Evolutionary conservation across 495 filamentous ascomycete species (phyloP).

Genomic region (Penicillium chermesinum): DNA sequence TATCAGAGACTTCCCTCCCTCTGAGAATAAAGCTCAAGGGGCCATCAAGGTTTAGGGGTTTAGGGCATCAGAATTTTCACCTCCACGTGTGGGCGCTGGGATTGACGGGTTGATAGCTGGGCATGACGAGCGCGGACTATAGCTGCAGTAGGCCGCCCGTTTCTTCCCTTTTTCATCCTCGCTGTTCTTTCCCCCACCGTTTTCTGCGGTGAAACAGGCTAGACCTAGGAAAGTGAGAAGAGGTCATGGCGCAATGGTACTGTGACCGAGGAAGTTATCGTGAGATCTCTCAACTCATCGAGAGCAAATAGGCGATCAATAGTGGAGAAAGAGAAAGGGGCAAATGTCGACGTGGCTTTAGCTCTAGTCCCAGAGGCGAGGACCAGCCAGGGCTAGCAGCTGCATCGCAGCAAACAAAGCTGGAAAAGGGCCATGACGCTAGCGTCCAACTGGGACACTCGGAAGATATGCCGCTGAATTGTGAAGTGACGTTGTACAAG

Average conservation of each 20-base stretch:
- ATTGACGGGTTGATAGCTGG: conserved; percentile 3
- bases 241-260: neutral
- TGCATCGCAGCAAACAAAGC: conserved; percentile 5
- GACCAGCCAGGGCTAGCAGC: conserved; percentile 19
- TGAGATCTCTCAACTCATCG: neutral
- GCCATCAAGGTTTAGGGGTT: neutral
- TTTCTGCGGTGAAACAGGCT: conserved; percentile 36
- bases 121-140: conserved; percentile 13
- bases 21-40: neutral
- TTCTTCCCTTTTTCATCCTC: conserved; percentile 7
- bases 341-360: neutral
- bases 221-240: neutral
- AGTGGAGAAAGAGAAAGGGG: neutral
- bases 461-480: conserved; percentile 38
- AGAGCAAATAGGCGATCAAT: neutral
- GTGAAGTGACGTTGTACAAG: conserved; percentile 31
- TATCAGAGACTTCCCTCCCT: neutral
- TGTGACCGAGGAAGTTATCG: neutral
- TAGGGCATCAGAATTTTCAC: neutral
- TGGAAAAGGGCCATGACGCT: neutral
- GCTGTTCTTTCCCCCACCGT: conserved; percentile 17
- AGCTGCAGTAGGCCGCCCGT: conserved; percentile 40
- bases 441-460: conserved; percentile 24
- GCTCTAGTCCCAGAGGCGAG: neutral
- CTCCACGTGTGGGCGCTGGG: conserved; percentile 11